Evolutionary conservation across 2,329 filamentous ascomycete genomes (phyloP), one percentile per base, ranked within the genome.

Genomic region (Cladosporium oxysporum): DNA sequence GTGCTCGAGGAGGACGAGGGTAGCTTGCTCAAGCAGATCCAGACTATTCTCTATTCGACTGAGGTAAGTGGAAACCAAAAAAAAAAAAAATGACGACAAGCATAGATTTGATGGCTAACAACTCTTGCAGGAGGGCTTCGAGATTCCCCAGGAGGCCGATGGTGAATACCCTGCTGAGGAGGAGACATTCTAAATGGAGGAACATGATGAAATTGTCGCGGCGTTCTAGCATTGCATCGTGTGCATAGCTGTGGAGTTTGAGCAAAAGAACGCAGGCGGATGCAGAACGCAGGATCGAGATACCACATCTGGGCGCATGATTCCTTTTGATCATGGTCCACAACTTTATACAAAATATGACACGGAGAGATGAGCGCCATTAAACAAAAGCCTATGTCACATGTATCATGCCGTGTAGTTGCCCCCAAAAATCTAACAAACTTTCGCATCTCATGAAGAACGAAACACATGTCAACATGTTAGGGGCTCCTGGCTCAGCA

Each of bases 1-100:
- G 90, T 96, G 81, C 82, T 98, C 61, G 95, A 97, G 82, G 94
- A 96, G 86, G 91, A 96, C 68, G 94, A 97, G 74, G 91, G 93
- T 69, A 90, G 92, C 18, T 83, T 99, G 69, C 87, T 98, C 78
- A 97, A 97, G 87, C 90, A 94, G 78, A 97, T 99, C 79, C 95
- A 99, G 83, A 89, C 88, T 37, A 98, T 98, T 76, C 85, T 99
- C 70, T 99, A 99, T 85, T 97, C 93, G 68, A 99, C 95, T 68
- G 95, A 99, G 85, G 85, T 87, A 77, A 71, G 77, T 65, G 29
- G n/a, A 37, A 26, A 2, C 23, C 23, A 26, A 26, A 26, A 26
- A 26, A 26, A 26, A 26, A 26, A 26, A 26, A 26, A 26, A 26
- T 26, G 23, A 26, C 3, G 23, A 26, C 23, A 26, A 26, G 23